Evolutionary conservation across 129 eudicot species (phyloP), one percentile per base, ranked within the genome.

Genomic region (Lonicera japonica): DNA sequence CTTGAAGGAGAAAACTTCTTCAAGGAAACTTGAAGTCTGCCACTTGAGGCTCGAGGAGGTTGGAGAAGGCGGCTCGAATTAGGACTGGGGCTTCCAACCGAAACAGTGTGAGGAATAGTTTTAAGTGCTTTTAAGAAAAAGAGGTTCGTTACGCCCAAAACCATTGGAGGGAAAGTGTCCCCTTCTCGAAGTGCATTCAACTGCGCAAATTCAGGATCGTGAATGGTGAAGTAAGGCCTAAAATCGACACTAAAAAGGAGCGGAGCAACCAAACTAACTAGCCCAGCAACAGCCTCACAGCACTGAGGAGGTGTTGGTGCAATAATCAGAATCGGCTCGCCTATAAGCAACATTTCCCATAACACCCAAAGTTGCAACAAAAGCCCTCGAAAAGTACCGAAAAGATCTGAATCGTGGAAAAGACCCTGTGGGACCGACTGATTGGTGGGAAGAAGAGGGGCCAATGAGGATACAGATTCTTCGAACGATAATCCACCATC

Each of bases 291-390:
- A 16, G 99, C 96, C 86, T 92, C 99, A 66, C 96, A 88, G 61
- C 96, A 88, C 60, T 88, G 96, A 39, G 95, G 92, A 52, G 99
- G 99, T 15, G 99, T 92, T 18, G 96, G 99, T 3, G 99, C 91
- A 73, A 92, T 88, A 40, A 92, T 55, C 48, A 92, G 73, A 73
- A 92, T 74, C 50, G 99, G 99, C 77, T 92, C 99, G 19, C 99
- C 99, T 54, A 85, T 53, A 56, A 92, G 81, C 74, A 92, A 73
- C 52, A 92, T 58, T 29, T 92, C 99, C 99, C 96, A 92, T 47
- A 92, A 78, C 17, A 80, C 65, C 96, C 96, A 92, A 64, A 92
- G 85, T 72, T 92, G 99, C 83, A 92, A 75, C 24, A 92, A 73
- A 53, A 85, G 82, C 62, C 91, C 95, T 16, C 82, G 74, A 25